Conservation (phyloP, 2,329 filamentous ascomycete species). For the Fusarium sp. region DNA sequence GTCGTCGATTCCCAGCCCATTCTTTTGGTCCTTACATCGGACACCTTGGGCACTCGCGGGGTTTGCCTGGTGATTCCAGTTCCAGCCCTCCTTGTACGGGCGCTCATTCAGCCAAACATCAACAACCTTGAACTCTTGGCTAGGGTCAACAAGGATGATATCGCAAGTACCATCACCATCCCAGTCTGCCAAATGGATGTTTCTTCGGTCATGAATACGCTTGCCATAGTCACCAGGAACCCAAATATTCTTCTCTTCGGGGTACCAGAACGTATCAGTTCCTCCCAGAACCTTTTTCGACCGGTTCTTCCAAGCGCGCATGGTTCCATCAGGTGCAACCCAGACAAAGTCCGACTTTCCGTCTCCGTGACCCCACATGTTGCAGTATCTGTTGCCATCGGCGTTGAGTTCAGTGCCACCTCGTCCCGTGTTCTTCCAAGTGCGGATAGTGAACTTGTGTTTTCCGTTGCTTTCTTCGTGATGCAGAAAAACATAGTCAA, state of each 20-base stretch:
- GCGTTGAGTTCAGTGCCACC: conserved; percentile 11
- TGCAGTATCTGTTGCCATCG: conserved; percentile 40
- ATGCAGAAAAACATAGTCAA: conserved; percentile 35
- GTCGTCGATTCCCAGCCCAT: conserved; percentile 1
- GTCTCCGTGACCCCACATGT: conserved; percentile 35
- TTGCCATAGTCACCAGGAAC: not conserved
- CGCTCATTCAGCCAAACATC: conserved; percentile 13
- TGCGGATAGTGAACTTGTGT: conserved; percentile 1
- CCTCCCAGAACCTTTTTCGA: not conserved
- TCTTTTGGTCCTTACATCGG: conserved; percentile 2
- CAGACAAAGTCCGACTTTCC: conserved; percentile 33
- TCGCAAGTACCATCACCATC: conserved; percentile 19
- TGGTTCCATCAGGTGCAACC: conserved; percentile 4
- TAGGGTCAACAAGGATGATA: conserved; percentile 5
- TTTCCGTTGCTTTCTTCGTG: not conserved
- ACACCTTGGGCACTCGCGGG: not conserved
- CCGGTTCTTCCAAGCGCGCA: conserved; percentile 7
- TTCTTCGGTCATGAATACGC: conserved; percentile 1
- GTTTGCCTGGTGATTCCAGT: not conserved
- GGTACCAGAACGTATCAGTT: not conserved
- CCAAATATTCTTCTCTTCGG: conserved; percentile 3
- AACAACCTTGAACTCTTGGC: conserved; percentile 3
- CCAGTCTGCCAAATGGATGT: conserved; percentile 16
- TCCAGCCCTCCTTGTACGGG: not conserved
- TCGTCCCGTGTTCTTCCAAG: conserved; percentile 3